Evolutionary conservation across 177 flowering plant species (phyloP).

Genomic region (Vitis hybrid): DNA sequence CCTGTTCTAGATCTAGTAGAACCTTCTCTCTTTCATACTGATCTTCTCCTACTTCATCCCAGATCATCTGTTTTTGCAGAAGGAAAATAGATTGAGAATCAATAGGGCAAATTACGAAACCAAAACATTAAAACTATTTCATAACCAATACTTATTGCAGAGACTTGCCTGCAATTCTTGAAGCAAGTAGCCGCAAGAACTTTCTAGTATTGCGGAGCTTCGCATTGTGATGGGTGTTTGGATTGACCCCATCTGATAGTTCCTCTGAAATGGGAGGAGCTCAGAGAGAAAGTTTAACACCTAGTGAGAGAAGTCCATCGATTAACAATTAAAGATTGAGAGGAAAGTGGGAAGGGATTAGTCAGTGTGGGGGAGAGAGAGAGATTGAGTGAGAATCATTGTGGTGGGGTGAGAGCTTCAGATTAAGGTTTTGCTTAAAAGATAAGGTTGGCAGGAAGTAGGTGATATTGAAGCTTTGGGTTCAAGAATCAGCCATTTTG

Average conservation of each 20-base stretch:
- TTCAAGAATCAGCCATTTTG: constrained; percentile 43
- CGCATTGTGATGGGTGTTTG: constrained; percentile 38
- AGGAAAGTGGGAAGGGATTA: constrained; percentile 8
- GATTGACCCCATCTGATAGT: constrained; percentile 50
- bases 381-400: constrained; percentile 5
- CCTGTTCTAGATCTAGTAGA: constrained; percentile 67
- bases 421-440: constrained; percentile 62
- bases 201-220: constrained; percentile 54
- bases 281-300: background rate
- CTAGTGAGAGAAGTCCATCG: constrained; percentile 10
- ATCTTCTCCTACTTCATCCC: constrained; percentile 90
- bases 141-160: background rate
- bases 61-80: constrained; percentile 50
- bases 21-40: constrained; percentile 62
- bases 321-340: constrained; percentile 9
- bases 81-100: background rate
- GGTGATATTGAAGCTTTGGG: constrained; percentile 60
- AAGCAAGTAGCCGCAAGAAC: constrained; percentile 84
- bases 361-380: background rate
- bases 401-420: constrained; percentile 25
- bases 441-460: constrained; percentile 52
- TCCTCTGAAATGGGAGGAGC: background rate
- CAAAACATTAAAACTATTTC: background rate
- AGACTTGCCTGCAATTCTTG: constrained; percentile 76
- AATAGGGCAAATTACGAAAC: background rate